Conservation (phyloP, 805 yeast species). For the Starmerella vaccinii region DNA sequence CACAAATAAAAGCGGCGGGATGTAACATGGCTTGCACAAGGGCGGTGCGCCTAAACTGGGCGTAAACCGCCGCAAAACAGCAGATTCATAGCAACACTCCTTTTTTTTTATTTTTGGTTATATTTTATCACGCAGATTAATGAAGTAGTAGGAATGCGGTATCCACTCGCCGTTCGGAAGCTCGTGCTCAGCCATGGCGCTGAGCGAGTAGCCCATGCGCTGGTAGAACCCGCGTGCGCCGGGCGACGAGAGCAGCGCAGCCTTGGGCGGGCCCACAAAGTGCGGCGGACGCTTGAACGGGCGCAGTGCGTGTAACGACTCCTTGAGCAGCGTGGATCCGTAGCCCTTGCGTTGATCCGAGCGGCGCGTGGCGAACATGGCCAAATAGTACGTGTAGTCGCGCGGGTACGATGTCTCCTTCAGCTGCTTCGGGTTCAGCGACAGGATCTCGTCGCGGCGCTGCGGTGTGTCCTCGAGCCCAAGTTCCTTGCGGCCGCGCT, state of each 20-base stretch:
- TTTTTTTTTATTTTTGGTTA: too few relatives aligned
- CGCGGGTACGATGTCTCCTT: slow-evolving; percentile 11
- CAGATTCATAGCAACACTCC: too few relatives aligned
- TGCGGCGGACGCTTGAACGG: slow-evolving; percentile 9
- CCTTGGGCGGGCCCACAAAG: slow-evolving; percentile 15
- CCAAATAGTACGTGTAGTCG: slow-evolving; percentile 10
- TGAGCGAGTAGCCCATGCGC: slow-evolving; percentile 3
- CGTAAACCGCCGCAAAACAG: too few relatives aligned
- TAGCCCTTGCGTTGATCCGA: slow-evolving; percentile 15
- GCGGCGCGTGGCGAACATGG: slow-evolving; percentile 9
- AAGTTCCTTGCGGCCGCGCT: slow-evolving; percentile 4
- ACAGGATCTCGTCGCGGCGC: slow-evolving; percentile 5
- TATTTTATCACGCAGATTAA: slow-evolving; percentile 6
- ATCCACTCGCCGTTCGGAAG: slow-evolving; percentile 6
- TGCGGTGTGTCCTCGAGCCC: slow-evolving; percentile 8
- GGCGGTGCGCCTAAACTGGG: too few relatives aligned
- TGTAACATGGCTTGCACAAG: too few relatives aligned
- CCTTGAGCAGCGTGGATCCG: slow-evolving; percentile 9
- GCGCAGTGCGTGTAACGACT: slow-evolving; percentile 1
- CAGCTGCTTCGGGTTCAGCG: slow-evolving; percentile 6
- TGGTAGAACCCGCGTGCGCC: slow-evolving; percentile 18
- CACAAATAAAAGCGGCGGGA: too few relatives aligned
- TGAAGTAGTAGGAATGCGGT: slow-evolving; percentile 9
- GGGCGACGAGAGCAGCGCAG: slow-evolving; percentile 14
- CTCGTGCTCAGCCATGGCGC: slow-evolving; percentile 3